Evolutionary conservation across 192 early-diverging fungal species (phyloP).

Genomic region (Backusella tuberculispora): DNA sequence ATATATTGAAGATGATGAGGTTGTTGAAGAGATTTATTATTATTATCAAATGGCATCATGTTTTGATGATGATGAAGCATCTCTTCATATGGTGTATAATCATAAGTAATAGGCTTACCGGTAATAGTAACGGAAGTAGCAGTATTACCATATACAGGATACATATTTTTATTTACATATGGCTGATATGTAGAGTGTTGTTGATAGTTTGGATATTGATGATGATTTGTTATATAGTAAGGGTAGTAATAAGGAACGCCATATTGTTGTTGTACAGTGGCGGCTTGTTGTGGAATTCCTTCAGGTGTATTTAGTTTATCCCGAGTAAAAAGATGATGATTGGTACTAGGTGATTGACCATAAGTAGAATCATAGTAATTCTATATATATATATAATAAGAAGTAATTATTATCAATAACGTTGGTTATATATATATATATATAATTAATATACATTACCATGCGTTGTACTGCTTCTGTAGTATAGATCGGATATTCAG

Average conservation of each 20-base stretch:
- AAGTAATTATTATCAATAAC: neutral
- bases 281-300: conserved; percentile 1
- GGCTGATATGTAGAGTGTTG: neutral
- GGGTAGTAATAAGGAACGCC: conserved; percentile 4
- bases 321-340: neutral
- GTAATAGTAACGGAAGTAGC: no score
- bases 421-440: neutral
- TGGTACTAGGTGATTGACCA: neutral
- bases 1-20: neutral
- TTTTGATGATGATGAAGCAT: conserved; percentile 14
- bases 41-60: conserved; percentile 4
- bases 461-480: conserved; percentile 10
- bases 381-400: neutral
- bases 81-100: neutral
- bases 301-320: neutral
- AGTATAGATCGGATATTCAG: conserved; percentile 4
- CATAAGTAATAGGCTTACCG: neutral
- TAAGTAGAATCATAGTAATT: neutral
- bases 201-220: conserved; percentile 6
- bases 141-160: neutral
- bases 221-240: conserved; percentile 3
- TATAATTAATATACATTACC: neutral
- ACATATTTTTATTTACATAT: neutral
- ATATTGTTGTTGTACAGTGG: neutral
- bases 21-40: neutral